Conservation (phyloP, 1,139 yeast species). For the Scheffersomyces segobiensis region DNA sequence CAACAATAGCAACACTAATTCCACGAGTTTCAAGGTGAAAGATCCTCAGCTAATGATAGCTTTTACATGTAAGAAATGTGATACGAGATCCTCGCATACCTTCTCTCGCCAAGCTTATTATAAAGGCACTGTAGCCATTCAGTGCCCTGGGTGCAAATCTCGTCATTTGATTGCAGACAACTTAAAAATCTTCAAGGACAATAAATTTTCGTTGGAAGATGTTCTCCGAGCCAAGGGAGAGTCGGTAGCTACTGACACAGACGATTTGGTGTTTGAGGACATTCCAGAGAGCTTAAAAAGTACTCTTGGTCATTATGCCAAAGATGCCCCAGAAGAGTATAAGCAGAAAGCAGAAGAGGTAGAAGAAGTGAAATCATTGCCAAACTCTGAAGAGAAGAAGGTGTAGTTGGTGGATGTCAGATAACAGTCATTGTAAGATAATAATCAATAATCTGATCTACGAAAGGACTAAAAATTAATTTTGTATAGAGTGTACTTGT, state of each 20-base stretch:
- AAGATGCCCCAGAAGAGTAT: conserved; percentile 55
- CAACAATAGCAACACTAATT: neutral
- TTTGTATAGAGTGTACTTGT: neutral
- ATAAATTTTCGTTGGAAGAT: conserved; percentile 73
- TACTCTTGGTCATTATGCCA: conserved; percentile 62
- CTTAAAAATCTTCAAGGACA: conserved; percentile 77
- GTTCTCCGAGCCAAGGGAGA: conserved; percentile 79
- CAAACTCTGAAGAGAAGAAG: neutral
- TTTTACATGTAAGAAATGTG: conserved; percentile 89
- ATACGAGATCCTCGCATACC: conserved; percentile 78
- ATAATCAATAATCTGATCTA: neutral
- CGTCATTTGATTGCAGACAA: conserved; percentile 95
- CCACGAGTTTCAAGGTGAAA: conserved; percentile 41
- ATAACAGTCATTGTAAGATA: neutral
- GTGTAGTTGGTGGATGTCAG: neutral
- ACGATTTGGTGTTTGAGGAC: conserved; percentile 70
- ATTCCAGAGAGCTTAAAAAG: conserved; percentile 64
- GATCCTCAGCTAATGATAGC: conserved; percentile 84
- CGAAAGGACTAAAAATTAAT: neutral
- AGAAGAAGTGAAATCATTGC: conserved; percentile 7
- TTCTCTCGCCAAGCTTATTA: conserved; percentile 91
- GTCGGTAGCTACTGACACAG: conserved; percentile 57
- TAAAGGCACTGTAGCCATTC: conserved; percentile 82
- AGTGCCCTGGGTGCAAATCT: conserved; percentile 88
- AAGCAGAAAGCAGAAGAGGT: conserved; percentile 14